phyloP scores from a whole-genome alignment of 2,329 filamentous ascomycete species.

The Penicillium concentricum region DNA sequence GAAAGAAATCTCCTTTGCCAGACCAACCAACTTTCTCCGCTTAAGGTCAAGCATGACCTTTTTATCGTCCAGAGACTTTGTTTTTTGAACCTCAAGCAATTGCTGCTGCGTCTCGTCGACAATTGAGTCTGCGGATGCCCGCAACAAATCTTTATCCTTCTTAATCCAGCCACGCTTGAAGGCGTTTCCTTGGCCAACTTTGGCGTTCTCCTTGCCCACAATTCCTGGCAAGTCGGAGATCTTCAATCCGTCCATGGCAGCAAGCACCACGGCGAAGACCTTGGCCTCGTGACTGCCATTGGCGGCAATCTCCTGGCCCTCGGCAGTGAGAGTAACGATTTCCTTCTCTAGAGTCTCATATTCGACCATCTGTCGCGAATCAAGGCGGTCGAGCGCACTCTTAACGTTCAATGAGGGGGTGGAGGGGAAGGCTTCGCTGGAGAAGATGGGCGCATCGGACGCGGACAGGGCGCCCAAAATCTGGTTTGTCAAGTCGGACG shows the following conservation, averaged over 20 bases:
- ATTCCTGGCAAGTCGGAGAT: constrained; percentile 65
- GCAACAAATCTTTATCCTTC: constrained; percentile 59
- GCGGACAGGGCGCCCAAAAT: constrained; percentile 66
- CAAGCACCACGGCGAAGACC: constrained; percentile 72
- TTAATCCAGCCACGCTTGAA: constrained; percentile 74
- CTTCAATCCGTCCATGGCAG: constrained; percentile 75
- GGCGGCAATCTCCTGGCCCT: constrained; percentile 69
- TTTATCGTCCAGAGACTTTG: constrained; percentile 65
- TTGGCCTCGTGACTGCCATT: constrained; percentile 80
- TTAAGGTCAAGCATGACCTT: constrained; percentile 79
- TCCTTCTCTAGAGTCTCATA: constrained; percentile 83
- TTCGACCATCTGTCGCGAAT: constrained; percentile 78
- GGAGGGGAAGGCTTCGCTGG: constrained; percentile 67
- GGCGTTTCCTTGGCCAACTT: constrained; percentile 87
- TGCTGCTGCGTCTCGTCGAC: constrained; percentile 75
- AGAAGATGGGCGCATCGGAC: constrained; percentile 62
- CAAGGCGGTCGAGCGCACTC: constrained; percentile 81
- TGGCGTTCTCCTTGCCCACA: constrained; percentile 49
- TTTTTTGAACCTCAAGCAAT: constrained; percentile 70
- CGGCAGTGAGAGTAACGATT: constrained; percentile 70
- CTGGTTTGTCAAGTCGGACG: constrained; percentile 60
- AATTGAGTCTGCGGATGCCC: constrained; percentile 66
- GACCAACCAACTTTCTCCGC: constrained; percentile 84
- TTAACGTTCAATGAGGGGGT: constrained; percentile 70
- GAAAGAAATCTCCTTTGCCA: constrained; percentile 84